phyloP scores from a whole-genome alignment of 2,329 filamentous ascomycete genomes.

The Aureobasidium sp. region DNA sequence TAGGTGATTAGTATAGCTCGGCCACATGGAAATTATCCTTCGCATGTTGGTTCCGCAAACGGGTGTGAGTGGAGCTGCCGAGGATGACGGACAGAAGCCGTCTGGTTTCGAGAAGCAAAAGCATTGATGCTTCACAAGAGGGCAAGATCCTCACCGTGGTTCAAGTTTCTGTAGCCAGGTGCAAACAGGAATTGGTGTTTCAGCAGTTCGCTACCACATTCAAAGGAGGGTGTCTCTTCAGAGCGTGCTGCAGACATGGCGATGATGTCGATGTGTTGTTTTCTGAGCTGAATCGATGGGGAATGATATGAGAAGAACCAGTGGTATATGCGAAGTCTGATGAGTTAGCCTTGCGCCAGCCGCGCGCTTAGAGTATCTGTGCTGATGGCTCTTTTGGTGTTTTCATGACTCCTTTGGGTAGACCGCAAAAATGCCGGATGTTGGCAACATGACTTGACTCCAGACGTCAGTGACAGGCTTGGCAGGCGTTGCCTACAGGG shows the following conservation, averaged over 20 bases:
- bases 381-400: not conserved
- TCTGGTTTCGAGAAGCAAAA: not conserved
- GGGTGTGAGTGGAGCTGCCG: not conserved
- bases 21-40: not conserved
- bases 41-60: not conserved
- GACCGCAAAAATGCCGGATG: not conserved
- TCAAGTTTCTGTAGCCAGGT: conserved; percentile 60
- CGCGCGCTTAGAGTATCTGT: not conserved
- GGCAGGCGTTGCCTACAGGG: not conserved
- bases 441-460: not conserved
- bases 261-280: not conserved
- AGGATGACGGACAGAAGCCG: not conserved
- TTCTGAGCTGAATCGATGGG: not conserved
- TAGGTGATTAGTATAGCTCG: not conserved
- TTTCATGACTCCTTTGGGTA: not conserved
- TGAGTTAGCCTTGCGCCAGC: not conserved
- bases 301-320: not conserved
- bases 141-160: conserved; percentile 53
- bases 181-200: conserved; percentile 59
- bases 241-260: not conserved
- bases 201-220: conserved; percentile 35
- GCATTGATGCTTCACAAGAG: not conserved
- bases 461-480: not conserved
- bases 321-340: not conserved
- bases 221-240: conserved; percentile 14